Evolutionary conservation across 2,329 filamentous ascomycete genomes (phyloP).

Genomic region (Clonostachys sp.): DNA sequence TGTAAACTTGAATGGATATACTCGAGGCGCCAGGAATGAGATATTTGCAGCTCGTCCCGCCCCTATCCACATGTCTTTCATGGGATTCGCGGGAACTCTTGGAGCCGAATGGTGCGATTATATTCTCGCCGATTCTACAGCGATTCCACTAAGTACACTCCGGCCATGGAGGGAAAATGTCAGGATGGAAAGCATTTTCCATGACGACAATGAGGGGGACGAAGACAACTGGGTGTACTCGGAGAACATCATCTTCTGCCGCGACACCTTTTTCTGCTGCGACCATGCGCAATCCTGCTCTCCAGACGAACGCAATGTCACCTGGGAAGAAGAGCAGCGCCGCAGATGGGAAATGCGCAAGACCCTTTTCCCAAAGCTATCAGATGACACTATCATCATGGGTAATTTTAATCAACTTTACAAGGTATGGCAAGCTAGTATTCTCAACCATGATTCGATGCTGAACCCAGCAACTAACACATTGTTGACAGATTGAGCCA

Average conservation of each 20-base stretch:
- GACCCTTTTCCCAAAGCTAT: constrained; percentile 78
- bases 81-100: constrained; percentile 95
- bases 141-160: constrained; percentile 77
- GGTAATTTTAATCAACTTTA: constrained; percentile 99
- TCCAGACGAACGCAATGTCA: constrained; percentile 57
- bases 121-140: constrained; percentile 82
- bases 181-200: constrained; percentile 65
- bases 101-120: constrained; percentile 99
- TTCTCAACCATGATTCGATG: neutral
- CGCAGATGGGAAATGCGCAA: constrained; percentile 91
- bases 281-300: constrained; percentile 92
- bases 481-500: constrained; percentile 72
- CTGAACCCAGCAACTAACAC: too few relatives aligned
- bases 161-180: constrained; percentile 75
- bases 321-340: constrained; percentile 79
- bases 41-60: constrained; percentile 93
- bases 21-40: constrained; percentile 92
- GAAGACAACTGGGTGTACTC: constrained; percentile 87
- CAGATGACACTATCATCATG: constrained; percentile 82
- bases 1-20: constrained; percentile 97
- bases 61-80: constrained; percentile 98
- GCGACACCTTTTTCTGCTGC: constrained; percentile 96
- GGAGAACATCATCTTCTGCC: constrained; percentile 93
- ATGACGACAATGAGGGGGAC: constrained; percentile 62
- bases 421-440: constrained; percentile 60